Evolutionary conservation across 1,284 basidiomycete species (phyloP), one percentile per base, ranked within the genome.

Genomic region (Mycena sp.): DNA sequence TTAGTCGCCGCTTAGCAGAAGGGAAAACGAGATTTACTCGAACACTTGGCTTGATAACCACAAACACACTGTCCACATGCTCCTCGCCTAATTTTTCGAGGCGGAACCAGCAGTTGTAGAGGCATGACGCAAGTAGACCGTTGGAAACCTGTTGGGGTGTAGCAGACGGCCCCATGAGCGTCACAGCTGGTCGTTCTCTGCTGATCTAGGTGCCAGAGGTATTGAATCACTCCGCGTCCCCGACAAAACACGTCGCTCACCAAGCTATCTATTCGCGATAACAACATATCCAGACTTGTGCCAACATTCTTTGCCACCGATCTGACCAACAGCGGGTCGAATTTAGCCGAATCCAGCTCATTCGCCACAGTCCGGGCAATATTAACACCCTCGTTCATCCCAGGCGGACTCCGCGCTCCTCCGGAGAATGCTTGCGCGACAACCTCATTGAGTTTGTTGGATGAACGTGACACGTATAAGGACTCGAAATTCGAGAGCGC

Each of bases 311-410:
- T 89, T 4, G 95, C 93, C 4, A 96, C 89, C 1, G 87, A 85
- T 58, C 85, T 85, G 6, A 95, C 87, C 9, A 99, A 81, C 29
- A 98, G 73, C 0, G 96, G 96, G 76, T 99, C 96, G 73, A 98
- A 98, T 60, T 92, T 87, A 3, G 95, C 95, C 2, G 94, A 88
- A 75, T 99, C 96, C 3, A 99, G 84, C 74, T 98, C 96, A 74
- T 98, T 98, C 17, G 88, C 87, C 37, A 96, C 82, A 0, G 87
- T 85, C 11, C 95, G 84, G 1, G 92, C 88, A 32, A 96, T 83
- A 55, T 87, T 88, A 5, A 89, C 79, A 4, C 93, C 96, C 59
- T 97, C 95, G 30, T 81, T 84, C 35, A 87, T 81, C 0, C 90
- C 88, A 0, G 95, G 94, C 1, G 93, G 89, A 1, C 82, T 75